Evolutionary conservation across 306 rosid species (phyloP).

Genomic region (Malus sylvestris): DNA sequence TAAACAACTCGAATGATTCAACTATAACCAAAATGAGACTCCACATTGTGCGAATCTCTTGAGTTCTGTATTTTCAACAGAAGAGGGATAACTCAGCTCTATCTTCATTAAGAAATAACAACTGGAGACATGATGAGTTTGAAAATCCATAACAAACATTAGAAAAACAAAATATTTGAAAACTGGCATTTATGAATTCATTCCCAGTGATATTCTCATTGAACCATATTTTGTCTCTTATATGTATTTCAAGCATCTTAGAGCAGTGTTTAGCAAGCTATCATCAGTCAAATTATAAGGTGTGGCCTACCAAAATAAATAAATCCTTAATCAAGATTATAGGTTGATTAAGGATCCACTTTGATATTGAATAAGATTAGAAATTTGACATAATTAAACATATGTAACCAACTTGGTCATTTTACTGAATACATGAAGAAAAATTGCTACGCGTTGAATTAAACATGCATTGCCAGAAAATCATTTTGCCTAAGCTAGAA

Average conservation of each 20-base stretch:
- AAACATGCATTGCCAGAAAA: neutral
- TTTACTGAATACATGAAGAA: constrained; percentile 10
- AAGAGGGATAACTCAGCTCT: neutral
- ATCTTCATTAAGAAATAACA: neutral
- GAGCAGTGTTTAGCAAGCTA: neutral
- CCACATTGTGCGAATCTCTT: neutral
- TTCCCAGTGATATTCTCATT: neutral
- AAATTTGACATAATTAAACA: neutral
- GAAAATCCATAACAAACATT: neutral
- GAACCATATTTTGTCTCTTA: neutral
- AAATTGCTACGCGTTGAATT: neutral
- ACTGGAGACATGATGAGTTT: neutral
- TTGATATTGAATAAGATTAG: constrained; percentile 2
- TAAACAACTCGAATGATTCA: neutral
- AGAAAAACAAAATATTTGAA: neutral
- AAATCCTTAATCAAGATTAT: constrained; percentile 14
- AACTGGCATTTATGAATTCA: neutral
- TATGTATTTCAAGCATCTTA: neutral
- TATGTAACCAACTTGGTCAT: constrained; percentile 22
- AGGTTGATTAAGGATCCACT: constrained; percentile 22
- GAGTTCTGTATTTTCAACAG: neutral
- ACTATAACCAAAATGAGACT: neutral
- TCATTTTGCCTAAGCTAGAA: neutral
- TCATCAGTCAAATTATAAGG: constrained; percentile 27
- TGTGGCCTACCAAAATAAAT: constrained; percentile 20